Evolutionary conservation across 768 basidiomycete species (phyloP), one percentile per base, ranked within the genome.

Genomic region (Daedaleopsis sinensis): DNA sequence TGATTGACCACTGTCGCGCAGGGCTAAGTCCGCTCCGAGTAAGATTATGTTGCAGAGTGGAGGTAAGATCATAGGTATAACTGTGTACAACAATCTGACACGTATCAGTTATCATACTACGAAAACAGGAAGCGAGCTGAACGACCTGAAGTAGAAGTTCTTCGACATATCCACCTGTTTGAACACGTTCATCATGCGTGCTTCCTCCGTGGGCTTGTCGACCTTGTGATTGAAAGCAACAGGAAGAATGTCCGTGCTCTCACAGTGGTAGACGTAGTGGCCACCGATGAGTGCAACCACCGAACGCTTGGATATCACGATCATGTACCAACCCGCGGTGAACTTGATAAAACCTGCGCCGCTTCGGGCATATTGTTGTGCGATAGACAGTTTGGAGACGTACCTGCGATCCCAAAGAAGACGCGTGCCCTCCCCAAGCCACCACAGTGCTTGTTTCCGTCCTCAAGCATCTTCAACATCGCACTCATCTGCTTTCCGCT

Each of bases 141-240:
- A 21, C 47, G 65, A 93, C 93, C 93, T 95, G 76, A 98, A 98
- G 77, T 98, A 99, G 73, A 98, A 98, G 77, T 98, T 98, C 77
- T 98, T 98, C n/a, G 91, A 89, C 83, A 98, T 86, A 70, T 99
- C 96, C 1, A 98, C 95, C 73, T 96, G 93, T 71, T 94, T 95
- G 80, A 98, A 99, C 10, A 92, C 85, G 61, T 87, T 89, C 78
- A 96, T 86, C 37, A 95, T 80, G 10, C 93, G 86, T 68, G 91
- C 90, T 70, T 98, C 96, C 69, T 97, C 94, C 0, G 91, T 81
- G 0, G 90, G 89, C 65, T 91, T 90, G 48, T 97, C 96, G 19
- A 94, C 75, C 76, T 90, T 94, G 76, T 90, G 93, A 61, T 85
- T 90, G 68, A 83, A 84, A 18, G 84, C 84, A 27, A 98, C 80